Evolutionary conservation across 1,284 basidiomycete species (phyloP).

Genomic region (Trichosporon faecale): DNA sequence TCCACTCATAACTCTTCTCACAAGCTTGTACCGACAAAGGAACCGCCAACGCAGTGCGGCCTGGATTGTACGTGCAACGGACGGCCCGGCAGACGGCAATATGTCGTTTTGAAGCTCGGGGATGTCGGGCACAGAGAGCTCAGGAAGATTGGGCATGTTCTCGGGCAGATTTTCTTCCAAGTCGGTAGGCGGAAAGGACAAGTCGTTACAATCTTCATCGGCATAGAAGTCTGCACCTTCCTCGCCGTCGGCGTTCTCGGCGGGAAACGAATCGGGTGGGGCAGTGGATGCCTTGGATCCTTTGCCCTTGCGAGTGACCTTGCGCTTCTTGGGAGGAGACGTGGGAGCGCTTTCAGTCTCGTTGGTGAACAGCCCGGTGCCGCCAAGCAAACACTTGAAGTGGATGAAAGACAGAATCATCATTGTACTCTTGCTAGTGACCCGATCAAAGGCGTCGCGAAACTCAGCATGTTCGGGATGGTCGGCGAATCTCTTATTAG

Average conservation of each 20-base stretch:
- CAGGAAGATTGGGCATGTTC: not conserved
- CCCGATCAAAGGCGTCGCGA: not conserved
- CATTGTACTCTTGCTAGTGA: not conserved
- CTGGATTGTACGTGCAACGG: not conserved
- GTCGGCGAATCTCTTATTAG: not conserved
- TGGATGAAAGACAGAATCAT: not conserved
- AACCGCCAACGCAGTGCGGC: not conserved
- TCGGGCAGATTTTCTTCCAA: not conserved
- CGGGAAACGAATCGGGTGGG: no score
- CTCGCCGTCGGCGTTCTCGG: not conserved
- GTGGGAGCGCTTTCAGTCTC: not conserved
- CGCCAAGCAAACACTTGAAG: not conserved
- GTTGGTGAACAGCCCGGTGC: not conserved
- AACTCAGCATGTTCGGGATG: not conserved
- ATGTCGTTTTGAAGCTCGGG: not conserved
- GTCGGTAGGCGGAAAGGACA: not conserved
- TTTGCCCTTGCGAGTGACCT: no score
- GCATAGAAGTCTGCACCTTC: not conserved
- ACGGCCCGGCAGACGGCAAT: not conserved
- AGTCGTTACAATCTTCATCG: not conserved
- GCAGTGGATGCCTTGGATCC: no score
- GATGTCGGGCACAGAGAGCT: no score
- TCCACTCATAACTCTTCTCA: not conserved
- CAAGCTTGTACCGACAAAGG: not conserved
- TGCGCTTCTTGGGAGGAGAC: not conserved